These are phyloP conservation scores for Lipomyces oligophaga DNA, from an alignment of 805 yeast genomes.

Conservation along the genomic window DNA sequence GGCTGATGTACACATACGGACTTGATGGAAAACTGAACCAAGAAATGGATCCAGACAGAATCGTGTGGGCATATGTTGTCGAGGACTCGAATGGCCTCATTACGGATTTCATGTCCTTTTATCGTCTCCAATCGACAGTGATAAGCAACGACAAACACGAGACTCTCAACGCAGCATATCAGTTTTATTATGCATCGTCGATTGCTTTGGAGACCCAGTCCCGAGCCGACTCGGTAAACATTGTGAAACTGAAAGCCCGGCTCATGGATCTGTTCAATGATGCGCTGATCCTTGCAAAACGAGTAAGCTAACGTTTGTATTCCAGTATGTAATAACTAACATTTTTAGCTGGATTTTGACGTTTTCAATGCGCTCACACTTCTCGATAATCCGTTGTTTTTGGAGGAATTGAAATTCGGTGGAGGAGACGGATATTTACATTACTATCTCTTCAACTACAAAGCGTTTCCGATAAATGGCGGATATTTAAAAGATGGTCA, in stretches of 20 bases:
- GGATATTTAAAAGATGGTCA: constrained; percentile 63
- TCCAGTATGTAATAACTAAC: too few species aligned
- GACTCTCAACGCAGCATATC: constrained; percentile 78
- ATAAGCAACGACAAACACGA: constrained; percentile 55
- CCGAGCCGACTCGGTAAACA: constrained; percentile 42
- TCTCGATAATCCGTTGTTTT: constrained; percentile 82
- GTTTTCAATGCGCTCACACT: constrained; percentile 91
- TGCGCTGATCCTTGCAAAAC: constrained; percentile 70
- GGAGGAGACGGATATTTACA: constrained; percentile 90
- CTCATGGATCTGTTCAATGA: constrained; percentile 62
- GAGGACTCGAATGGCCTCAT: constrained; percentile 53
- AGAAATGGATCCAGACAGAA: constrained; percentile 44
- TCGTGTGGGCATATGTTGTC: constrained; percentile 75
- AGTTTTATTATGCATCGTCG: constrained; percentile 84
- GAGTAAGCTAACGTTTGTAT: constrained; percentile 19
- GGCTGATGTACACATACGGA: constrained; percentile 51
- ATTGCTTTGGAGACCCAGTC: constrained; percentile 43
- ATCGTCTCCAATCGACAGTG: constrained; percentile 82
- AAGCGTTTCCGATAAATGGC: constrained; percentile 72
- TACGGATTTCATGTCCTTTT: constrained; percentile 87
- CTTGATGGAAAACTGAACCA: constrained; percentile 34
- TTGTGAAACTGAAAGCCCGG: constrained; percentile 51
- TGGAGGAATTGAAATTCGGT: constrained; percentile 82
- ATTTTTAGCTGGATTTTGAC: constrained; percentile 53
- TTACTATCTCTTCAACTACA: constrained; percentile 88